These are phyloP conservation scores for Diutina sp. DNA, from an alignment of 1,139 yeast genomes.

Conservation along the genomic window DNA sequence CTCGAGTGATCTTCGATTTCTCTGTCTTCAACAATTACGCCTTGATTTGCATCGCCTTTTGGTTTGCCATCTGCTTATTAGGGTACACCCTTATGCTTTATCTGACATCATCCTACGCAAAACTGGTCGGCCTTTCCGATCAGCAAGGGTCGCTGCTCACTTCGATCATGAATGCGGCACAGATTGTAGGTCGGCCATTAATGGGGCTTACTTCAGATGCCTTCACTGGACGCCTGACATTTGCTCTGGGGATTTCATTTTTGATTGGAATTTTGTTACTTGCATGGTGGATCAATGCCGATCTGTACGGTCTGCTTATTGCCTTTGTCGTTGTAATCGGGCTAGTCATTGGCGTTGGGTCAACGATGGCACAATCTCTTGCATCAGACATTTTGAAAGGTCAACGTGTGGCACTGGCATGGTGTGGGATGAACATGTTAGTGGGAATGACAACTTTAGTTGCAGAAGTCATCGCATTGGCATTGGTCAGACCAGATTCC, in stretches of 20 bases:
- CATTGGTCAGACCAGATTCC: slow-evolving; percentile 5
- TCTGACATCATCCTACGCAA: slow-evolving; percentile 49
- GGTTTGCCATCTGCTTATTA: slow-evolving; percentile 44
- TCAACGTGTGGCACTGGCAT: slow-evolving; percentile 38
- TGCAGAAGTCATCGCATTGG: slow-evolving; percentile 15
- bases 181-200: slow-evolving; percentile 51
- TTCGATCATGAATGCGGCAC: slow-evolving; percentile 52
- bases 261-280: slow-evolving; percentile 22
- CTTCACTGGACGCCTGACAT: slow-evolving; percentile 40
- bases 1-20: slow-evolving; percentile 16
- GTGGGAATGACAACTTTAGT: slow-evolving; percentile 29
- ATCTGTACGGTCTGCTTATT: slow-evolving; percentile 34
- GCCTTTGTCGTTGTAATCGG: slow-evolving; percentile 46
- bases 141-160: slow-evolving; percentile 48
- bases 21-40: slow-evolving; percentile 22
- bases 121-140: slow-evolving; percentile 41
- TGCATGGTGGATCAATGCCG: slow-evolving; percentile 46
- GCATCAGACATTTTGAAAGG: slow-evolving; percentile 37
- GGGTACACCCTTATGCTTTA: slow-evolving; percentile 51
- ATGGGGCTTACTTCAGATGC: slow-evolving; percentile 48
- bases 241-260: slow-evolving; percentile 22
- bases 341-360: slow-evolving; percentile 46
- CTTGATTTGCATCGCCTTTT: slow-evolving; percentile 24
- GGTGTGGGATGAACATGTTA: slow-evolving; percentile 42
- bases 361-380: slow-evolving; percentile 48